These are phyloP conservation scores for Russula dissimulans DNA, from an alignment of 768 basidiomycete species.

Conservation along the genomic window DNA sequence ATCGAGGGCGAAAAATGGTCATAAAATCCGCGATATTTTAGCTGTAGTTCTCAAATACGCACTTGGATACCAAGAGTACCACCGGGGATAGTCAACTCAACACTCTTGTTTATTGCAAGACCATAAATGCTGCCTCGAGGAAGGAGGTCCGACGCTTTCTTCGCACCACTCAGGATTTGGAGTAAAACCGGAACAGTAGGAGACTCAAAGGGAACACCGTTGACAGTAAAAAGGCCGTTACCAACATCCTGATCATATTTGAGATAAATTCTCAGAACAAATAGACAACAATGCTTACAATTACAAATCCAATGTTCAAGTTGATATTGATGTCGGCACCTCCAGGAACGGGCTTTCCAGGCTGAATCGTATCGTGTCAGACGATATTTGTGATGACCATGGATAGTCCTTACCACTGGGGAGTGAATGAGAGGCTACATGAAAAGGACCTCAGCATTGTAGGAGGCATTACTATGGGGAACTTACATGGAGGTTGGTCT, in stretches of 20 bases:
- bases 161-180: conserved; percentile 10
- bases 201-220: background rate
- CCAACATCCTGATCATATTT: background rate
- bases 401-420: background rate
- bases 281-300: conserved; percentile 20
- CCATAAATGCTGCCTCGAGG: conserved; percentile 6
- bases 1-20: background rate
- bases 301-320: background rate
- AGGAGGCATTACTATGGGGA: too few relatives aligned
- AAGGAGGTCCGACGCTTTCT: background rate
- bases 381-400: too few relatives aligned
- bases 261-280: background rate
- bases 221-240: background rate
- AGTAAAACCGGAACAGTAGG: conserved; percentile 9
- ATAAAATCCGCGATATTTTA: background rate
- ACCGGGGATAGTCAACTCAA: conserved; percentile 10
- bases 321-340: conserved; percentile 16
- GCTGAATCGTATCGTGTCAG: background rate
- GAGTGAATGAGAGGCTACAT: background rate
- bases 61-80: background rate
- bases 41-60: background rate
- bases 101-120: conserved; percentile 5
- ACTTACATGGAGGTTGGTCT: conserved; percentile 14
- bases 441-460: background rate
- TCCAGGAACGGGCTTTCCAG: conserved; percentile 2